These are phyloP conservation scores for Penicillium arizonense DNA, from an alignment of 495 filamentous ascomycete species.

Conservation along the genomic window DNA sequence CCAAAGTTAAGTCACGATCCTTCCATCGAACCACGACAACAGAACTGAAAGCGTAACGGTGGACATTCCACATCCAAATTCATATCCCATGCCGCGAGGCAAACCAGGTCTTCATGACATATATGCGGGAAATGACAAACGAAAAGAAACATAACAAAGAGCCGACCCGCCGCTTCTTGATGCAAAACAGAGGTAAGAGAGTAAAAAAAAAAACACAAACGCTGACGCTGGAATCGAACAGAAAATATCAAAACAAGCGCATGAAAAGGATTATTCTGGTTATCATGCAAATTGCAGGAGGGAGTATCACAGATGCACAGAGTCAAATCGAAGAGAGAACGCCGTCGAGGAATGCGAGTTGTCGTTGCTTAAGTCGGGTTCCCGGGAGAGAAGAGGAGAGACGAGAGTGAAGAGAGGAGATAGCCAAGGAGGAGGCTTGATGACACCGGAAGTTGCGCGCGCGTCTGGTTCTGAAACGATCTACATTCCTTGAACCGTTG, in stretches of 20 bases:
- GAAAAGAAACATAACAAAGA: conserved; percentile 42
- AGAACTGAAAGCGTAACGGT: conserved; percentile 37
- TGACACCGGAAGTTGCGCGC: not conserved
- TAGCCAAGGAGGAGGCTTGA: not conserved
- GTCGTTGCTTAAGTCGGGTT: conserved; percentile 33
- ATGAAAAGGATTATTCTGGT: conserved; percentile 33
- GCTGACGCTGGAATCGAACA: conserved; percentile 40
- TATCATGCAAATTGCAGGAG: conserved; percentile 39
- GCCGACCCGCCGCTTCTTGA: conserved; percentile 54
- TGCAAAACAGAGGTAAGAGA: conserved; percentile 33
- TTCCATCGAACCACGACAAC: conserved; percentile 32
- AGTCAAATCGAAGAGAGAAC: conserved; percentile 41
- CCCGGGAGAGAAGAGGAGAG: not conserved
- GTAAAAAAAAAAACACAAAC: conserved; percentile 19
- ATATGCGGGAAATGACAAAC: conserved; percentile 40
- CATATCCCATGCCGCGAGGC: conserved; percentile 61
- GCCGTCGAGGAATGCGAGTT: conserved; percentile 51
- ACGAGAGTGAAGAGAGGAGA: not conserved
- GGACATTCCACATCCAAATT: conserved; percentile 52
- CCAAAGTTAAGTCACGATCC: conserved; percentile 2
- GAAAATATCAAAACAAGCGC: conserved; percentile 20
- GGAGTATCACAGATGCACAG: conserved; percentile 52
- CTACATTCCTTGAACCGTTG: conserved; percentile 13
- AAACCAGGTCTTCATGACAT: conserved; percentile 57
- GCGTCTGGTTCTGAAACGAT: conserved; percentile 10